Evolutionary conservation across 176 grass and related monocot genomes (phyloP), one percentile per base, ranked within the genome.

Genomic region (Triticum timopheevii): DNA sequence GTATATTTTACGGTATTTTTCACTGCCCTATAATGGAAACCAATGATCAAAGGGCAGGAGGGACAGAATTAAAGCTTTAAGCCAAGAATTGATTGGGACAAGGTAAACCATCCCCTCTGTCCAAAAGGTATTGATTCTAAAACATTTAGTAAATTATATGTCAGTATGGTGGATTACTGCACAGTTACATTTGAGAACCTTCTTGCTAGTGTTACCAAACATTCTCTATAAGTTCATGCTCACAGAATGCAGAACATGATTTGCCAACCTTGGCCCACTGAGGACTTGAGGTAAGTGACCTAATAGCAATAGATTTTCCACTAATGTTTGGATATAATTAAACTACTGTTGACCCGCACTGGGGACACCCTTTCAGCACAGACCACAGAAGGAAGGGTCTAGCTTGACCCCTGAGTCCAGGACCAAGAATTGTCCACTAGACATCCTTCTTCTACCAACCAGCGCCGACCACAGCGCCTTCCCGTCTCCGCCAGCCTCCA

Each of bases 271-370:
- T 77, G 19, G 52, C 49, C 17, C 33, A 61, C 56, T 78, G 10
- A 61, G 54, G 38, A 39, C 38, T 39, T 39, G 38, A 39, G 38
- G 38, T 39, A 39, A 39, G 1, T 39, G 38, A 39, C 7, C 38
- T 39, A 39, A 39, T 39, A 39, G 38, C 38, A 39, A 39, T 39
- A 39, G 38, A 39, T 39, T 39, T 39, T 39, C 38, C 28, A 39
- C 38, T 50, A 33, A 78, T 36, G 52, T 56, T 61, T 61, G 33
- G 76, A 78, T 12, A 61, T 61, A 78, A 61, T 78, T 61, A 71
- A 72, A 71, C 19, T 39, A 39, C 38, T 39, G 38, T 39, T 7
- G 38, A 39, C 38, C 38, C 38, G 7, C 38, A 39, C 38, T 39
- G 38, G 38, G 7, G 38, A 39, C 38, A 39, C 38, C 38, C 38